Evolutionary conservation across 441 rosid species (phyloP), one percentile per base, ranked within the genome.

Genomic region (Syzygium malaccense): DNA sequence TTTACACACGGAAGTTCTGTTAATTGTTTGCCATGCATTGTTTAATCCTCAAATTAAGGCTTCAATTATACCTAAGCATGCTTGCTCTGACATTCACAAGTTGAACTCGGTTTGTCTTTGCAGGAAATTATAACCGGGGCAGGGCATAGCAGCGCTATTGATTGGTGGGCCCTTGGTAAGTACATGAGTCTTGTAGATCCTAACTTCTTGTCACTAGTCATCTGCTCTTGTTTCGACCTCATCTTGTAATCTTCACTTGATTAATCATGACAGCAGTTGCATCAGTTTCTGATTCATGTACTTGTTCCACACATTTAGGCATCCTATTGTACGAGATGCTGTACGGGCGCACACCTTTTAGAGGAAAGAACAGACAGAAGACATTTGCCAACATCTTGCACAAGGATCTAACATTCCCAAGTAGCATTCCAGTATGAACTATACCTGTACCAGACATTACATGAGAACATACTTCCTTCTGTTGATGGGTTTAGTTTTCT

Each of bases 121-220:
- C 97, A 97, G 99, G 99, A 98, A 92, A 97, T 95, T 90, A 96
- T 98, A 55, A 98, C 98, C 17, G 99, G 98, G 85, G 86, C 95
- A 84, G 98, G 99, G 85, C 99, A 98, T 90, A 93, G 97, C 85
- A 96, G 99, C 86, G 96, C 96, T 83, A 96, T 98, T 88, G 99
- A 97, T 91, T 97, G 98, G 98, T 97, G 99, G 99, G 96, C 99
- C 88, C 93, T 98, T 26, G 99, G 99, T 97, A 95, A 92, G 95
- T 86, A 28, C 64, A 33, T 26, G 80, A 86, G 37, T 66, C 14
- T 41, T 75, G 53, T 75, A 41, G 84, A 41, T 64, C 37, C 75
- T 64, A 64, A 23, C 75, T 64, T 19, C 13, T 2, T 23, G 41
- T 64, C 23, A 19, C 33, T 30, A 64, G 75, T 64, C 18, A 41